A percentile compares a stretch with the other conserved stretches of the same genome.
Evolutionary conservation across 768 basidiomycete species (phyloP).

Genomic region (Lentinus tigrinus): DNA sequence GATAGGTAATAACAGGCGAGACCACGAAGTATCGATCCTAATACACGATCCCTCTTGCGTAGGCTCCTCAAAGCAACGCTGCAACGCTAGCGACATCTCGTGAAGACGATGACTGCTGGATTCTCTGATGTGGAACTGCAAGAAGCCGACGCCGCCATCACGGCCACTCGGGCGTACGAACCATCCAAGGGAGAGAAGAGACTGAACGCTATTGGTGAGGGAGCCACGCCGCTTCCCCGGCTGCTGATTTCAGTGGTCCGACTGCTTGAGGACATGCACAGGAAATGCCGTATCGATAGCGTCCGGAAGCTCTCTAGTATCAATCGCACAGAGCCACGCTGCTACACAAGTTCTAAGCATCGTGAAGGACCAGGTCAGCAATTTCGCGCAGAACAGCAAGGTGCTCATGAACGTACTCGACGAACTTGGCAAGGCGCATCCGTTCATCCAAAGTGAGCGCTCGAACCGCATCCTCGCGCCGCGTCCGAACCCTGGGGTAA

Average conservation of each 20-base stretch:
- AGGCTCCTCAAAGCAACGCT: too few species aligned
- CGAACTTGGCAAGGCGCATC: slow-evolving; percentile 27
- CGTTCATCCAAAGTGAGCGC: slow-evolving; percentile 25
- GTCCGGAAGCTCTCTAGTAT: neutral
- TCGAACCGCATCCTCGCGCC: too few species aligned
- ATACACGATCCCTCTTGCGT: too few species aligned
- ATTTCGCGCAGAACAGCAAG: slow-evolving; percentile 8
- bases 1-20: too few species aligned
- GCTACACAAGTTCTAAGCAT: neutral
- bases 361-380: slow-evolving; percentile 8
- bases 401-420: slow-evolving; percentile 25
- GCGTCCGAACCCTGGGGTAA: neutral
- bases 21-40: too few species aligned
- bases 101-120: too few species aligned
- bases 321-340: neutral
- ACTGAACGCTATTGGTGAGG: neutral
- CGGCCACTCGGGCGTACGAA: neutral
- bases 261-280: neutral
- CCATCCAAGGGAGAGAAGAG: neutral
- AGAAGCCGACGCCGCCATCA: neutral
- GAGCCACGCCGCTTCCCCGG: too few species aligned
- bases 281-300: neutral
- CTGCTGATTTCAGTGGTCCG: too few species aligned
- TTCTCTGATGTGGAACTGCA: neutral
- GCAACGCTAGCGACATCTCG: too few species aligned